Percentiles rank a stretch among this genome's conserved stretches.
Conservation (phyloP, 208 protist species). For the Acanthamoeba lenticulata region DNA sequence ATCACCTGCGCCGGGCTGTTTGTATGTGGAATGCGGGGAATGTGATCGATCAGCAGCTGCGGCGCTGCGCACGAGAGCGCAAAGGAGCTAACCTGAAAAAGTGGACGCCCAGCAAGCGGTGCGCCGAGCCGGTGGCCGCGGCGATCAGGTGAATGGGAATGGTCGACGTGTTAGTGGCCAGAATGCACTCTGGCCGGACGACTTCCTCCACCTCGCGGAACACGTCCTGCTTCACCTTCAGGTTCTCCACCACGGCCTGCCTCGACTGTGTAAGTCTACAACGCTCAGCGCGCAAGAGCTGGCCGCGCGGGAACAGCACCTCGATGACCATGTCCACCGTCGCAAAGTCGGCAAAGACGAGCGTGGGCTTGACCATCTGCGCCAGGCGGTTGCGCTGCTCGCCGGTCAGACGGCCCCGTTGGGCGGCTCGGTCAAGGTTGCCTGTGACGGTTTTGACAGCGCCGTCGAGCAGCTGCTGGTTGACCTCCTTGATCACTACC, state of each 20-base stretch:
- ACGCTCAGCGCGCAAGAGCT: background rate
- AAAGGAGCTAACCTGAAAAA: constrained; percentile 84
- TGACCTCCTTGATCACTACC: constrained; percentile 89
- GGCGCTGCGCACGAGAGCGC: background rate
- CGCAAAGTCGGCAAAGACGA: constrained; percentile 12
- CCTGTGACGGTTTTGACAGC: constrained; percentile 70
- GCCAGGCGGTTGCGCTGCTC: constrained; percentile 23
- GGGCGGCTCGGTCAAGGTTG: constrained; percentile 30
- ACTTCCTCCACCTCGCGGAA: constrained; percentile 87
- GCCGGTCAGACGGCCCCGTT: constrained; percentile 53
- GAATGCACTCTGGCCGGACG: constrained; percentile 86
- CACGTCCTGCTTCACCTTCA: constrained; percentile 87
- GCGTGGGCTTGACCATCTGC: constrained; percentile 27
- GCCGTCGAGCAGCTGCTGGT: constrained; percentile 73
- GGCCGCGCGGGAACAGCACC: constrained; percentile 49
- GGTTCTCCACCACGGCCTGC: constrained; percentile 88
- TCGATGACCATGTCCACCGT: constrained; percentile 68
- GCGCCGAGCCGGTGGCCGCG: constrained; percentile 80
- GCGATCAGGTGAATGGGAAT: constrained; percentile 87
- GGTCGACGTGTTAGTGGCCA: constrained; percentile 86
- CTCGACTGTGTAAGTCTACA: constrained; percentile 69
- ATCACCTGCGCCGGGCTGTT: constrained; percentile 88
- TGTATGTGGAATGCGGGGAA: too few relatives aligned
- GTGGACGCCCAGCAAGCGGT: constrained; percentile 86
- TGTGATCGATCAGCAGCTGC: background rate